phyloP scores from a whole-genome alignment of 2,329 filamentous ascomycete species.

The Sporothrix luriei region DNA sequence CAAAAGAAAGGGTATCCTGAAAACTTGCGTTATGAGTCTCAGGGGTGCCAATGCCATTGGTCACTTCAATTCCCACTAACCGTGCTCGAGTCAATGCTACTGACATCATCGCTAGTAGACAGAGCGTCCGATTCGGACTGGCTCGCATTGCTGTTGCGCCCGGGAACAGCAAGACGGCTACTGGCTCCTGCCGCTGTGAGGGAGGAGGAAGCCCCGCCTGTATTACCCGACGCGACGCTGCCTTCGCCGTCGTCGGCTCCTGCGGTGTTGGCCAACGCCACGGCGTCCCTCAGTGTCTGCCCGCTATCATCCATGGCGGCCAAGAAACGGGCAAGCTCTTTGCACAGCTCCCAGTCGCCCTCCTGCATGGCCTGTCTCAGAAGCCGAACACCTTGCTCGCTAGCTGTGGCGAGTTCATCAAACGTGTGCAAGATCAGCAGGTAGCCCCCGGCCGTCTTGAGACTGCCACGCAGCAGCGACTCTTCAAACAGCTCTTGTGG shows the following conservation, averaged over 20 bases:
- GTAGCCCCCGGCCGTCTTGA: constrained; percentile 96
- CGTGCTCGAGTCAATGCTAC: constrained; percentile 33
- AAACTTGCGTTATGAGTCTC: too few species aligned
- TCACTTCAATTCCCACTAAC: constrained; percentile 21
- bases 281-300: constrained; percentile 71
- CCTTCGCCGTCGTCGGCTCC: background rate
- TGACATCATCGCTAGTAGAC: constrained; percentile 35
- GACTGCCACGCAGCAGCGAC: constrained; percentile 76
- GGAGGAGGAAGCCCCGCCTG: background rate
- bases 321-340: constrained; percentile 90
- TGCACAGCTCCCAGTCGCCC: constrained; percentile 93
- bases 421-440: constrained; percentile 90
- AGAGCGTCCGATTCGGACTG: constrained; percentile 35
- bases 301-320: constrained; percentile 89
- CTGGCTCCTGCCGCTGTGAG: constrained; percentile 35
- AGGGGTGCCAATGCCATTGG: background rate
- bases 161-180: constrained; percentile 40
- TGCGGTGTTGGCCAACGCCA: constrained; percentile 61
- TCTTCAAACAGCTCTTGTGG: constrained; percentile 93
- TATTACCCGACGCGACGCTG: background rate
- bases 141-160: constrained; percentile 33
- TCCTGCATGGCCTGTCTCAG: constrained; percentile 79
- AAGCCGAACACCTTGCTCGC: constrained; percentile 77
- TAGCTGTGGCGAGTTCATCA: constrained; percentile 68
- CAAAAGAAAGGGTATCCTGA: background rate